Base-by-base conservation (phyloP, 352 stramenopile species). In the Phytophthora kernoviae region DNA sequence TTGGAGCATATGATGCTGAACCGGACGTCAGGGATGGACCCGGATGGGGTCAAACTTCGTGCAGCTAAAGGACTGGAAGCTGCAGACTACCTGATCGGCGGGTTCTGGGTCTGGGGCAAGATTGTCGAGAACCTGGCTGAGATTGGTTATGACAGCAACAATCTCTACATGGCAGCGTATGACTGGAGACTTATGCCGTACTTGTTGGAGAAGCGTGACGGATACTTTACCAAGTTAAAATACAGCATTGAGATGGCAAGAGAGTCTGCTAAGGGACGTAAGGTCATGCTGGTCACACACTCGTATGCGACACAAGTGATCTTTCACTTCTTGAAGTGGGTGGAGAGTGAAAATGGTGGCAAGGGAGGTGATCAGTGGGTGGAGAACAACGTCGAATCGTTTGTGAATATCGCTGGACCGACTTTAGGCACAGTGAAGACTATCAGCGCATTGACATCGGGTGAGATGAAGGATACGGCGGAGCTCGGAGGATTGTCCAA, bases 281-380 rank as follows among this genome's bases (percentile, higher is more conserved):
- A 98, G 58, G 93, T 96, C 22, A 88, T 98, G 41, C 50, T 98
- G 10, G 70, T 98, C 15, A 88, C 88, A 8, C 96, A 99, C 70
- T 98, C 88, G 44, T 97, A 98, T 73, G 94, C 91, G 8, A 85
- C 78, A 8, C 90, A 97, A 36, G 78, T 98, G 9, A 77, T 94
- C n/a, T 86, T 97, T 44, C 97, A 97, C 74, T 98, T 98, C 60
- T 88, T 98, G 51, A 84, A 96, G 47, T 99, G 96, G 96, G 94
- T 98, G 42, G 91, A 97, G 41, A 90, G 77, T 42, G 52, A 88
- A 7, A 77, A 86, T 6, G 91, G 90, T 30, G 90, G 90, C 32
- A 85, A 84, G n/a, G 90, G 81, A 32, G 94, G 94, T 1, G 77
- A 85, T 14, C 51, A 89, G n/a, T 99, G 96, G 96, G 88, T 98